phyloP scores from a whole-genome alignment of 495 filamentous ascomycete genomes.

The Baudoinia panamericana region DNA sequence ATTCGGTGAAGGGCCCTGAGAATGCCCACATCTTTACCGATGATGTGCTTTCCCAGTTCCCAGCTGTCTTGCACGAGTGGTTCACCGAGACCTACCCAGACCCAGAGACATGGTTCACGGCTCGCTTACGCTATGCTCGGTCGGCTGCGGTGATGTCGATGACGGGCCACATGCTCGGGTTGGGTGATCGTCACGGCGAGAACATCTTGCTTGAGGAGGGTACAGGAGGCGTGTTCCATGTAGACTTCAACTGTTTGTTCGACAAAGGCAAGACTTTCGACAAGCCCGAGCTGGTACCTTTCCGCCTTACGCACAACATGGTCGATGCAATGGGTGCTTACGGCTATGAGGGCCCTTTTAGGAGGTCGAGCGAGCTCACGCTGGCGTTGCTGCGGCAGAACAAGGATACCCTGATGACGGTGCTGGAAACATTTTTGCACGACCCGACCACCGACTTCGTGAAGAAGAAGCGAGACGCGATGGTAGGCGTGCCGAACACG shows the following conservation, averaged over 20 bases:
- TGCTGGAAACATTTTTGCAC: conserved; percentile 90
- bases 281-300: conserved; percentile 91
- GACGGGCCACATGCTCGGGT: conserved; percentile 83
- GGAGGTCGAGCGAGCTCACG: conserved; percentile 79
- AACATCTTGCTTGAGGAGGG: conserved; percentile 93
- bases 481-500: conserved; percentile 59
- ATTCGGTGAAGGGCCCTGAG: conserved; percentile 42
- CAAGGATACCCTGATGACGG: conserved; percentile 91
- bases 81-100: conserved; percentile 91
- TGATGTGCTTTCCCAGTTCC: conserved; percentile 50
- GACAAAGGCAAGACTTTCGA: conserved; percentile 96
- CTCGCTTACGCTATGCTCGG: conserved; percentile 79
- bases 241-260: conserved; percentile 99
- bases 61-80: conserved; percentile 80
- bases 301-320: conserved; percentile 98
- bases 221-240: conserved; percentile 87
- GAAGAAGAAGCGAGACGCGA: conserved; percentile 51
- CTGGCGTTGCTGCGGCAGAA: conserved; percentile 73
- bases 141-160: conserved; percentile 97
- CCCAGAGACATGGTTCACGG: conserved; percentile 79
- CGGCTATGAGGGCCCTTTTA: conserved; percentile 85
- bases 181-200: conserved; percentile 96
- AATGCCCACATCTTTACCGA: conserved; percentile 57
- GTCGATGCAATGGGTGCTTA: conserved; percentile 88
- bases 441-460: conserved; percentile 93